phyloP scores from a whole-genome alignment of 257 asterid species.

The Nicotiana noctiflora region DNA sequence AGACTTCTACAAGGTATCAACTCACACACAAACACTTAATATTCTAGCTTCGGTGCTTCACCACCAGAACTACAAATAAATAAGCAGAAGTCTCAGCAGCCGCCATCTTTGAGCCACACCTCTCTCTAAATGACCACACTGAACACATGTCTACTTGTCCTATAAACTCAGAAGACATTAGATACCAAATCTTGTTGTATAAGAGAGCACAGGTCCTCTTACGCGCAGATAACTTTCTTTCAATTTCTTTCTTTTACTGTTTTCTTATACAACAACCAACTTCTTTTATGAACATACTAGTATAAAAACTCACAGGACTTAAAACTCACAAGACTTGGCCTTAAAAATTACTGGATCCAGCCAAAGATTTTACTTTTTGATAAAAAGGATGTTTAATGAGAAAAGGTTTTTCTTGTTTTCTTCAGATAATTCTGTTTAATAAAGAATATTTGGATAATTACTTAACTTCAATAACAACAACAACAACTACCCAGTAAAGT shows the following conservation, averaged over 20 bases:
- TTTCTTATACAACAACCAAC: background rate
- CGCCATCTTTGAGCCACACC: background rate
- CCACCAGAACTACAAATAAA: too few relatives aligned
- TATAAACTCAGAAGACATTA: background rate
- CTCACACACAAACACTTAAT: background rate
- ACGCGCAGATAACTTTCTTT: background rate
- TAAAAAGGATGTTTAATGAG: background rate
- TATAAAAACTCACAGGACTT: background rate
- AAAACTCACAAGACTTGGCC: background rate
- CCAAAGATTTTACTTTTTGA: background rate
- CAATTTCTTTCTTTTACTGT: background rate
- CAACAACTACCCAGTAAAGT: too few relatives aligned
- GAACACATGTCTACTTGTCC: constrained; percentile 5
- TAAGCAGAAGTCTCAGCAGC: background rate
- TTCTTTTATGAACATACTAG: background rate
- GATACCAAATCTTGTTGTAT: background rate
- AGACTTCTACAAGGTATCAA: background rate
- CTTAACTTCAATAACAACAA: too few relatives aligned
- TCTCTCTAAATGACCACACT: background rate
- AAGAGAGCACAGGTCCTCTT: background rate
- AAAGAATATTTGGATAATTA: background rate
- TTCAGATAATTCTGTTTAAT: background rate
- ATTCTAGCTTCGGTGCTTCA: background rate
- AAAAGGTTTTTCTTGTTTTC: background rate
- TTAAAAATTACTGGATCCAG: background rate